A percentile compares a stretch with the other conserved stretches of the same genome.
These are phyloP conservation scores for Mortierella sp. DNA, from an alignment of 371 early-diverging fungal genomes.

Conservation along the genomic window DNA sequence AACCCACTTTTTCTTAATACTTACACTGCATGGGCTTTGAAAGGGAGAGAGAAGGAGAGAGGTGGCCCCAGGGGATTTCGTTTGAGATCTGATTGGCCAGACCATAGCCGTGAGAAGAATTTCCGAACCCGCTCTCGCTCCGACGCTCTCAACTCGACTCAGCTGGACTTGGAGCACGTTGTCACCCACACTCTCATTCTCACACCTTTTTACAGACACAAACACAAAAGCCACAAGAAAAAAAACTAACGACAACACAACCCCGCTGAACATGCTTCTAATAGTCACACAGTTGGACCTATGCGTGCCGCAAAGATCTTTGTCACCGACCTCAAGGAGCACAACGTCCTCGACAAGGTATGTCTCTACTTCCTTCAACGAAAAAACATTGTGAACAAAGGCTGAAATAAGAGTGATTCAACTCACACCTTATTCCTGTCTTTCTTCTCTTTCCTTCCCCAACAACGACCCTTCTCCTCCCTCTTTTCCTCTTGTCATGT, in stretches of 20 bases:
- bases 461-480: neutral
- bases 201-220: neutral
- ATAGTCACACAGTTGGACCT: conserved; percentile 93
- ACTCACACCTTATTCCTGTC: conserved; percentile 36
- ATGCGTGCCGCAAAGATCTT: conserved; percentile 98
- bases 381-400: neutral
- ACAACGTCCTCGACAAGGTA: conserved; percentile 77
- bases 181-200: neutral
- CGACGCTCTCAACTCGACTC: conserved; percentile 6
- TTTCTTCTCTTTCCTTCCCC: conserved; percentile 7
- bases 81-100: conserved; percentile 2
- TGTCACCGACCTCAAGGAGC: conserved; percentile 84
- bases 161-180: neutral
- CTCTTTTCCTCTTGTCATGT: neutral
- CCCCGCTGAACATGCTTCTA: neutral
- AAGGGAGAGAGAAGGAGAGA: neutral
- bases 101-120: conserved; percentile 7
- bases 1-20: neutral
- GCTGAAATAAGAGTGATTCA: conserved; percentile 41
- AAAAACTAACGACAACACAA: neutral
- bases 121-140: conserved; percentile 2
- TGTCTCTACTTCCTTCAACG: neutral
- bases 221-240: conserved; percentile 4
- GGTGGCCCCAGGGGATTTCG: conserved; percentile 12
- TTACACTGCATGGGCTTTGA: neutral